Base-by-base conservation (phyloP, 2,329 filamentous ascomycete genomes). In the Karstenula rhodostoma region DNA sequence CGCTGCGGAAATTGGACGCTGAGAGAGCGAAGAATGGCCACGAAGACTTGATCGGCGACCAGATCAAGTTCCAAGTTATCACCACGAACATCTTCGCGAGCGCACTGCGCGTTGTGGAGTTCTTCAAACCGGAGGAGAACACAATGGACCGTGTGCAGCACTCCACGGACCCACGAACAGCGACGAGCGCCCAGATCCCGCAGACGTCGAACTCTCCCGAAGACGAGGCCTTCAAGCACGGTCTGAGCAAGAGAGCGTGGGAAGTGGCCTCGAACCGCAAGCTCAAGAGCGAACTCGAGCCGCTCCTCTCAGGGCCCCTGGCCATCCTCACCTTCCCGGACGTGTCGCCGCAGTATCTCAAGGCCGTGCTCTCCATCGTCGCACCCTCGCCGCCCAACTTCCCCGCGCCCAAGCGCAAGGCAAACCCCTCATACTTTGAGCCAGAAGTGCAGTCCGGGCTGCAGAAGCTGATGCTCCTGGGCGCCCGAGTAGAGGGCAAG, bases 61-160 rank as follows among this genome's bases (percentile, higher is more conserved):
- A 83, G 42, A 85, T 95, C 67, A 90, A 92, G 78, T 77, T 98
- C 27, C 90, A 96, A 77, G 91, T 96, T 27, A 83, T 99, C 58
- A 90, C 95, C 74, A 95, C 92, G 15, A 91, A 92, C 73, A 96
- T 99, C 73, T 92, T 99, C 75, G 89, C 90, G 67, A 88, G 92
- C 19, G 94, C 94, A 1, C 82, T 98, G 63, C 90, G 90, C 67
- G 87, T 98, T 54, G 89, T 94, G 62, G 94, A 98, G 74, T 96
- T 93, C 79, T 96, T 85, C 76, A 69, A 80, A 35, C 80, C 82
- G 1, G 67, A 69, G 35, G 57, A 63, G 23, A 60, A 58, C 6
- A 61, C 56, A 10, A 51, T 67, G 40, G 68, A 67, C 40, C 65
- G 67, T n/a, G 66, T 65, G 40, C 66, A 63, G 37, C 66, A 73